Evolutionary conservation across 345 rosid species (phyloP), one percentile per base, ranked within the genome.

Genomic region (Gossypium anomalum): DNA sequence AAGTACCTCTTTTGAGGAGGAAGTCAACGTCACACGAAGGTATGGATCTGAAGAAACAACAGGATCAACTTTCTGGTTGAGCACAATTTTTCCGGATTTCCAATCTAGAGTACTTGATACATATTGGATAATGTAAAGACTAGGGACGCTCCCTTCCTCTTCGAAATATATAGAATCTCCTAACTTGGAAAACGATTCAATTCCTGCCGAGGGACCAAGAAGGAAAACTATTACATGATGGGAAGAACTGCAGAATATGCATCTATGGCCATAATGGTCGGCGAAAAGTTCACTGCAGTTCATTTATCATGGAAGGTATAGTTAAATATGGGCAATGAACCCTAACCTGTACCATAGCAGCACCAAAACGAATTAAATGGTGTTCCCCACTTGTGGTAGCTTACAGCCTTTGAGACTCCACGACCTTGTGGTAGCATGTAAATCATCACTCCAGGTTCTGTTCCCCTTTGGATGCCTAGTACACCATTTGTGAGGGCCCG

Each of bases 161-260:
- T 92, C 92, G 74, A 92, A 94, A 59, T 92, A 94, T 65, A 94
- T 89, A 45, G 98, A 95, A 84, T 92, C 98, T 74, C 98, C 98
- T 65, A 94, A 83, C 81, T 94, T 94, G 47, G 98, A 89, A 73
- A 94, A 94, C 0, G 98, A 92, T 79, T 94, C 98, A 77, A 90
- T 80, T 57, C 94, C 97, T 94, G 73, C 68, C 34, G 38, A 71
- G 58, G 29, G 8, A 83, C 19, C 41, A 48, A 44, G 41, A 69
- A 48, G n/a, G 7, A 67, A 61, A 49, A 25, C 15, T 3, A 45
- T 45, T 22, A 23, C 23, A 25, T 17, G 17, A 58, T 29, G 73
- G 4, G 60, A 52, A 19, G 34, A 61, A 49, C 47, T 14, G 25
- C 20, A 62, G 25, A 51, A 16, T 6, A 20, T 43, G 61, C 12